Evolutionary conservation across 495 filamentous ascomycete genomes (phyloP).

Genomic region (Neurospora sp.): DNA sequence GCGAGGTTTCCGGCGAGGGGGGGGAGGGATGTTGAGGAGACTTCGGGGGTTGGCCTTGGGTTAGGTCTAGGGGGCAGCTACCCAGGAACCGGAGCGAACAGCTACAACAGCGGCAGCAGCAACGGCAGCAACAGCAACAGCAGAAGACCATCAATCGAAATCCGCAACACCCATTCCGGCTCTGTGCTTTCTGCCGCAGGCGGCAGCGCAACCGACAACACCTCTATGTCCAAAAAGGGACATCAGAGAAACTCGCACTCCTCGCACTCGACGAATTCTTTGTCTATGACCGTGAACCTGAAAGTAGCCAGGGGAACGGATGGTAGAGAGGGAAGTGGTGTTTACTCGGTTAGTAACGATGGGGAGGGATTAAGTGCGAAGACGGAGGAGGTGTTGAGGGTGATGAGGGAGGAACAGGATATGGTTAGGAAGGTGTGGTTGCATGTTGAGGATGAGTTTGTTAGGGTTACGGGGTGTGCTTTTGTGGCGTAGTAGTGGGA

Average conservation of each 20-base stretch:
- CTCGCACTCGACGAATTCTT: not conserved
- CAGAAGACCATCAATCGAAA: not conserved
- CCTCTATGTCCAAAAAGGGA: too few species aligned
- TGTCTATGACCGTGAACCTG: not conserved
- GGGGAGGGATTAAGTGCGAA: conserved; percentile 27
- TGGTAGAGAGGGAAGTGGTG: conserved; percentile 40
- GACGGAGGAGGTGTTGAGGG: conserved; percentile 26
- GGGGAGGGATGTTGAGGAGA: not conserved
- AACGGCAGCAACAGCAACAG: not conserved
- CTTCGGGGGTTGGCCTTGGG: conserved; percentile 19
- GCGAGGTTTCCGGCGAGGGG: conserved; percentile 32
- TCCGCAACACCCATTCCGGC: not conserved
- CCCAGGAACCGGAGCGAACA: not conserved
- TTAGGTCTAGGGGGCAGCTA: conserved; percentile 9
- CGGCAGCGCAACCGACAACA: not conserved
- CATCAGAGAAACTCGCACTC: not conserved
- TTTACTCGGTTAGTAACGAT: conserved; percentile 40
- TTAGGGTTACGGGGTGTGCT: conserved; percentile 21
- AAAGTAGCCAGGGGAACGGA: conserved; percentile 29
- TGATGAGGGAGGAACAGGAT: conserved; percentile 27
- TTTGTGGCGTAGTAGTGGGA: conserved; percentile 5
- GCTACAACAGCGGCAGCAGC: not conserved
- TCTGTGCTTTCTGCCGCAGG: not conserved
- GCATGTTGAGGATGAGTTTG: conserved; percentile 40
- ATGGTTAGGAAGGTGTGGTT: conserved; percentile 37